Conservation (phyloP, 2,329 filamentous ascomycete genomes). For the Scytalidium sp. region DNA sequence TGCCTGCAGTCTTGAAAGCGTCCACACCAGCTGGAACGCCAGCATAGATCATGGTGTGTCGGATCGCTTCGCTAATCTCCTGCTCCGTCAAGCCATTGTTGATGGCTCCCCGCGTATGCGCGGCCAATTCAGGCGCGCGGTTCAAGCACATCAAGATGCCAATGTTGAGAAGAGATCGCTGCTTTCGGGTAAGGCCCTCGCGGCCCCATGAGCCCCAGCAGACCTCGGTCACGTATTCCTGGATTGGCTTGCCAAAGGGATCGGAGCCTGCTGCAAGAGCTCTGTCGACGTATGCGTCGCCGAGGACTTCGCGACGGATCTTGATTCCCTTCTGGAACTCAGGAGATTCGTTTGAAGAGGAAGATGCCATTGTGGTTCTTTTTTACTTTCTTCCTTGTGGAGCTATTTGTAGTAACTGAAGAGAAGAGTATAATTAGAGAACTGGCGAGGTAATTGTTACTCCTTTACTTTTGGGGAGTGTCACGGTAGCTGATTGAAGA, state of each 20-base stretch:
- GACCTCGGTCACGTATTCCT: constrained; percentile 61
- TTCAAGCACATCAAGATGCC: constrained; percentile 64
- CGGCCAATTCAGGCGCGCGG: constrained; percentile 53
- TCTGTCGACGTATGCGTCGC: constrained; percentile 57
- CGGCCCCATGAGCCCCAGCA: constrained; percentile 66
- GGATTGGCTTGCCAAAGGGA: constrained; percentile 57
- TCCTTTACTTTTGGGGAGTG: too few species aligned
- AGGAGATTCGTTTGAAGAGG: constrained; percentile 46
- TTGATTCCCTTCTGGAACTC: constrained; percentile 56
- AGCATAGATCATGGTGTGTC: constrained; percentile 43
- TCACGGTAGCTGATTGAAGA: too few species aligned
- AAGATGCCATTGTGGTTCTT: neutral
- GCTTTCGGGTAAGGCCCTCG: constrained; percentile 58
- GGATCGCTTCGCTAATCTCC: constrained; percentile 60
- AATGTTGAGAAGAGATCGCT: constrained; percentile 60
- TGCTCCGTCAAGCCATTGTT: constrained; percentile 60
- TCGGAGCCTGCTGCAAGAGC: constrained; percentile 53
- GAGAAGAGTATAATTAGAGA: too few species aligned
- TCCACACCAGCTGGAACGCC: constrained; percentile 42
- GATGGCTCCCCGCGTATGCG: constrained; percentile 58
- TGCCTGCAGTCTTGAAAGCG: constrained; percentile 30
- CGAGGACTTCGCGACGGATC: constrained; percentile 57
- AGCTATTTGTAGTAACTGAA: too few species aligned
- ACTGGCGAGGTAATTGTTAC: too few species aligned
- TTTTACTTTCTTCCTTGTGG: too few species aligned